phyloP scores from a whole-genome alignment of 805 yeast genomes.

The Candida ulmi region DNA sequence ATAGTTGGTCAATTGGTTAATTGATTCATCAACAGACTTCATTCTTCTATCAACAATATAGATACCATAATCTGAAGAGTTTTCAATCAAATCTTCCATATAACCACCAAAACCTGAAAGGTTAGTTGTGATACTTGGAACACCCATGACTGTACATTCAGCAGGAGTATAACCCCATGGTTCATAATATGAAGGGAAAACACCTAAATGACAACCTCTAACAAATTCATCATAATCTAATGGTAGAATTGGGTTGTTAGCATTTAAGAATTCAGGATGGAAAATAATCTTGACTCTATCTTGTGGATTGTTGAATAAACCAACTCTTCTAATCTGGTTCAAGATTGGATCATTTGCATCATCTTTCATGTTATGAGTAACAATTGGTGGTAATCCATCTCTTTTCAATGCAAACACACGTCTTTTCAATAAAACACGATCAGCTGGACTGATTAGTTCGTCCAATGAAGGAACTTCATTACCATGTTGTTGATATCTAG shows the following conservation, averaged over 20 bases:
- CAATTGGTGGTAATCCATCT: constrained; percentile 87
- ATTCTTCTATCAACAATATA: constrained; percentile 93
- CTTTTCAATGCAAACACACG: constrained; percentile 91
- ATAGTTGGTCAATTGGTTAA: constrained; percentile 80
- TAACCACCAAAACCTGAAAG: constrained; percentile 96
- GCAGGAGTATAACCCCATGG: constrained; percentile 99
- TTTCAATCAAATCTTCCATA: constrained; percentile 96
- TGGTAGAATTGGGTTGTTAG: constrained; percentile 89
- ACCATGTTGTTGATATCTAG: constrained; percentile 53
- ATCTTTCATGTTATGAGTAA: constrained; percentile 94
- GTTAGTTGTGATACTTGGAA: constrained; percentile 94
- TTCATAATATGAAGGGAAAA: constrained; percentile 96
- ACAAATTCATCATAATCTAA: constrained; percentile 96
- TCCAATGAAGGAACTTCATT: constrained; percentile 72
- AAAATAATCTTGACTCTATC: constrained; percentile 93
- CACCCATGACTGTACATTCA: constrained; percentile 99
- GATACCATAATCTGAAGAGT: constrained; percentile 92
- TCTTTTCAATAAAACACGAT: constrained; percentile 82
- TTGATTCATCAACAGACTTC: constrained; percentile 89
- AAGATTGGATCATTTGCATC: constrained; percentile 88
- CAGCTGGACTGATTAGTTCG: constrained; percentile 80
- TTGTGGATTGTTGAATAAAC: constrained; percentile 80
- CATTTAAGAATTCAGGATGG: constrained; percentile 95
- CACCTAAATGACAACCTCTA: constrained; percentile 96
- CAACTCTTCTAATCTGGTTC: constrained; percentile 86